Evolutionary conservation across 1,284 basidiomycete species (phyloP).

Genomic region (Calocybe gambosa): DNA sequence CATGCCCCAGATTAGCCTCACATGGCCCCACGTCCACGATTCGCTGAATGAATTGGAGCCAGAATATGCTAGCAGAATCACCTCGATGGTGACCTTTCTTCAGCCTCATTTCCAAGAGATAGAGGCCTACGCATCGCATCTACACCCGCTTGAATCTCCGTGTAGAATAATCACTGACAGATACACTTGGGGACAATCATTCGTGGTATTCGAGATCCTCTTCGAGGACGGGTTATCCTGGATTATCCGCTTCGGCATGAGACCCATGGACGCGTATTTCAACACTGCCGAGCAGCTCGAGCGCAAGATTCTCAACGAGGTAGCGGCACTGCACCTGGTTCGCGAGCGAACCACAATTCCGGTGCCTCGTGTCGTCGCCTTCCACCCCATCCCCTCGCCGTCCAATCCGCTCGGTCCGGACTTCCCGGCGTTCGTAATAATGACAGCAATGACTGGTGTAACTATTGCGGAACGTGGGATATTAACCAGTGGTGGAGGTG

Average conservation of each 20-base stretch:
- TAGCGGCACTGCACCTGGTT: slow-evolving; percentile 31
- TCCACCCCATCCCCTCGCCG: slow-evolving; percentile 25
- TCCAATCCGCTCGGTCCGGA: slow-evolving; percentile 28
- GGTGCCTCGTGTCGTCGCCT: slow-evolving; percentile 29
- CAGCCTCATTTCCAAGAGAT: slow-evolving; percentile 24
- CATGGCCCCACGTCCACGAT: slow-evolving; percentile 29
- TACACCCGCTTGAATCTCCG: slow-evolving; percentile 24
- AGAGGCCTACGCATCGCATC: slow-evolving; percentile 26
- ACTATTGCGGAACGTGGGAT: slow-evolving; percentile 34
- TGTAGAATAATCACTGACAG: slow-evolving; percentile 25
- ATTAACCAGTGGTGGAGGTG: slow-evolving; percentile 20
- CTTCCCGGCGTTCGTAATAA: slow-evolving; percentile 32
- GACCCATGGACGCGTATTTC: slow-evolving; percentile 32
- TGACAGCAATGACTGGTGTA: slow-evolving; percentile 31
- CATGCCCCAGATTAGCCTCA: slow-evolving; percentile 27
- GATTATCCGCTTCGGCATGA: slow-evolving; percentile 33
- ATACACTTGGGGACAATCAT: slow-evolving; percentile 35
- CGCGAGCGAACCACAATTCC: slow-evolving; percentile 31
- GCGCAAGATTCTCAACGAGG: slow-evolving; percentile 35
- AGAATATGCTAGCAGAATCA: slow-evolving; percentile 27
- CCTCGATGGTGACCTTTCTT: slow-evolving; percentile 28
- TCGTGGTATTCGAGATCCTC: slow-evolving; percentile 30
- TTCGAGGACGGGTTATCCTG: slow-evolving; percentile 25
- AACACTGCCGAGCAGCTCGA: slow-evolving; percentile 33
- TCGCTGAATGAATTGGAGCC: slow-evolving; percentile 28